Percentiles rank a stretch among this genome's conserved stretches.
Evolutionary conservation across 345 rosid species (phyloP).

Genomic region (Lagerstroemia speciosa): DNA sequence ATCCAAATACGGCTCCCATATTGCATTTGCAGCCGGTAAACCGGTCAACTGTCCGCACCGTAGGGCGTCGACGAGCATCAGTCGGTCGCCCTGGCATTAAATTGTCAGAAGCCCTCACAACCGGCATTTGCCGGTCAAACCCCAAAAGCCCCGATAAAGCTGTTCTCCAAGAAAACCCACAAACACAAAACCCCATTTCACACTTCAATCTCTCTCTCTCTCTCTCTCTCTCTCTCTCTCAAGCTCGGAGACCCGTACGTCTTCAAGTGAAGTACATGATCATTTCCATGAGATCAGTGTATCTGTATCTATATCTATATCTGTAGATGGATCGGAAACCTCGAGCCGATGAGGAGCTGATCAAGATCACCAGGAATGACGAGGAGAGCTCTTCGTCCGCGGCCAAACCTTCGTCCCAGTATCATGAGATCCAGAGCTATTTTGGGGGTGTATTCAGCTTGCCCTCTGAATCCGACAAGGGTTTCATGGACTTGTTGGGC

Average conservation of each 20-base stretch:
- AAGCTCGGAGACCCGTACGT: no score
- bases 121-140: conserved; percentile 62
- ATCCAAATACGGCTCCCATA: conserved; percentile 9
- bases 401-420: neutral
- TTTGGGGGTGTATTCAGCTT: conserved; percentile 1
- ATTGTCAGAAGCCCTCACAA: conserved; percentile 35
- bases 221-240: conserved; percentile 1
- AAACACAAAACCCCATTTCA: neutral
- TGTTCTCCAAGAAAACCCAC: neutral
- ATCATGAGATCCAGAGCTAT: neutral
- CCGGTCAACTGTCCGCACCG: conserved; percentile 35
- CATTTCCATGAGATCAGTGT: neutral
- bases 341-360: neutral
- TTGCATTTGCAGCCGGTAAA: conserved; percentile 19
- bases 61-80: conserved; percentile 16
- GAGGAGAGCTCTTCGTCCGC: neutral
- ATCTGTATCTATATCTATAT: neutral
- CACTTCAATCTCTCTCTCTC: neutral
- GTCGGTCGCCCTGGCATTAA: conserved; percentile 32
- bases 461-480: neutral
- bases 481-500: conserved; percentile 14
- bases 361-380: neutral
- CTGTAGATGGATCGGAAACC: conserved; percentile 11
- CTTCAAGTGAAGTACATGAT: neutral
- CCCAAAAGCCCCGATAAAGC: conserved; percentile 1